Base-by-base conservation (phyloP, 2,329 filamentous ascomycete genomes). In the Biscogniauxia marginata region DNA sequence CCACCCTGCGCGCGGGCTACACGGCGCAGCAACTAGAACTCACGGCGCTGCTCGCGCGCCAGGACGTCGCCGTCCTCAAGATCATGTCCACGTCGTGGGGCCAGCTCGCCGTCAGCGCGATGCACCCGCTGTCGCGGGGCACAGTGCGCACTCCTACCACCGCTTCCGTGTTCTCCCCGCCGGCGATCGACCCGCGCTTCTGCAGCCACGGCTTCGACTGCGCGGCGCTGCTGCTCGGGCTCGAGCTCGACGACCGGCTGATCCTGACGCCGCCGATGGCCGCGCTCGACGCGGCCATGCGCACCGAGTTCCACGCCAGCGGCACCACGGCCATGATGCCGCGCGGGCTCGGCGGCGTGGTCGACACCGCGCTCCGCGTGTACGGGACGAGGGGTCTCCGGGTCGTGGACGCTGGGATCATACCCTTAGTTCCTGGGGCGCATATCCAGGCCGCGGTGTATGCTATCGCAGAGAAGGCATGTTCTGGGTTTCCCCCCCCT, bases 81-180 rank as follows among this genome's bases (percentile, higher is more conserved):
- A 49, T 70, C 16, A 71, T 71, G 62, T 67, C 63, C 8, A 66
- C 67, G 7, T 72, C 69, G 6, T 70, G 65, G 66, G 69, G 67
- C 2, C 62, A 70, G n/a, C 56, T 72, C 4, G 67, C 65, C n/a
- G 59, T 71, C 16, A 67, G 64, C 51, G 60, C 49, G 20, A 74
- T 76, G 65, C 76, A 77, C 13, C 70, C 73, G 0, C 70, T 80
- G n/a, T 77, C 76, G 4, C 71, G 78, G 3, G 78, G 77, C n/a
- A 74, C 66, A 0, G 70, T 79, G 8, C 63, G 69, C 21, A 73
- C 79, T 20, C 68, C 58, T 6, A 3, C 30, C 7, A 75, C 74
- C 0, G 61, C 72, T 0, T 68, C 73, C 23, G 69, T 76, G 1
- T 73, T 66, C 53, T 48, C 60, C 3, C 65, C 70, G 2, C 75